phyloP scores from a whole-genome alignment of 164 flowering plant species.

The Macadamia integrifolia region DNA sequence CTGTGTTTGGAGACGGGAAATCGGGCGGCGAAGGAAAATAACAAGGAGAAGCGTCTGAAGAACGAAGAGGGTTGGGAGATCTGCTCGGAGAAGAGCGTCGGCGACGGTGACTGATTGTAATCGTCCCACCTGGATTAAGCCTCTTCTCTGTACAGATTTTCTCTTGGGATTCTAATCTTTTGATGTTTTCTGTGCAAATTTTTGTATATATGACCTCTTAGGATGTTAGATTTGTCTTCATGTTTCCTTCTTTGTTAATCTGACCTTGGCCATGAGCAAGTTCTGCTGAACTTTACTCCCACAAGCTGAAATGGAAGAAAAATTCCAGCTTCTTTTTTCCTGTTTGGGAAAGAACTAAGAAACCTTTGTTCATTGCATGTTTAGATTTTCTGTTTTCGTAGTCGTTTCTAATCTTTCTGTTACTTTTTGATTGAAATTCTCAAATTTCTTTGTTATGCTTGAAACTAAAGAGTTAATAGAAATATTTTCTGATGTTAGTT shows the following conservation, averaged over 20 bases:
- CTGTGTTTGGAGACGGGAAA: conserved; percentile 54
- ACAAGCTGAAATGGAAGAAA: not conserved
- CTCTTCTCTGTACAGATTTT: conserved; percentile 20
- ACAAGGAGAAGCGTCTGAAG: conserved; percentile 57
- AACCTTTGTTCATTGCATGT: too few species aligned
- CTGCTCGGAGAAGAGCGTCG: conserved; percentile 32
- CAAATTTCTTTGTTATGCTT: too few species aligned
- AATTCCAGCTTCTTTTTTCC: too few species aligned
- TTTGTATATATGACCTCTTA: not conserved
- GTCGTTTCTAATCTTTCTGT: too few species aligned
- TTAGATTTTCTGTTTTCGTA: too few species aligned
- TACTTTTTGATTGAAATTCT: too few species aligned
- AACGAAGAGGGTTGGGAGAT: conserved; percentile 43
- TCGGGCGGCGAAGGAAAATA: conserved; percentile 27
- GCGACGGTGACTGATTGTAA: conserved; percentile 20
- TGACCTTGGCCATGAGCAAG: not conserved
- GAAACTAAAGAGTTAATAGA: too few species aligned
- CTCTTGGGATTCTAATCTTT: not conserved
- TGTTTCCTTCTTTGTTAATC: not conserved
- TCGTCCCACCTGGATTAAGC: conserved; percentile 22
- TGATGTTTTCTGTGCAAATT: conserved; percentile 11
- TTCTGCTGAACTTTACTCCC: not conserved
- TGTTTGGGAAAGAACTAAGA: too few species aligned
- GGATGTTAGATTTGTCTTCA: not conserved
- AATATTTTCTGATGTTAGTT: too few species aligned